Percentiles rank a stretch among this genome's conserved stretches.
phyloP scores from a whole-genome alignment of 345 rosid genomes.

The Brassica cretica region DNA sequence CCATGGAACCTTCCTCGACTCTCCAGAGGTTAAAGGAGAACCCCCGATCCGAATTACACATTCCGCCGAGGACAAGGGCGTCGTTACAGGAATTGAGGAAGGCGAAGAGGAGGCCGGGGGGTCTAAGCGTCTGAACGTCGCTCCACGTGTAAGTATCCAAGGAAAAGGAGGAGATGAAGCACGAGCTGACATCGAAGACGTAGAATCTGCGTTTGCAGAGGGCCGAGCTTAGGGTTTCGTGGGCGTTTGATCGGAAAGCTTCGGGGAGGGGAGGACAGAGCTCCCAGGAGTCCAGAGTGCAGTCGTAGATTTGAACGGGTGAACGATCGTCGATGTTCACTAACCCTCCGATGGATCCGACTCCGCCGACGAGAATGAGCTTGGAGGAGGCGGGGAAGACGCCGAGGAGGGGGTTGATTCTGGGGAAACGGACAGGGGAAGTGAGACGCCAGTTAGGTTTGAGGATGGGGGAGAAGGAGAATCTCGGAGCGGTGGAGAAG shows the following conservation, averaged over 20 bases:
- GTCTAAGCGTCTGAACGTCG: constrained; percentile 69
- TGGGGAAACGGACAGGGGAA: constrained; percentile 53
- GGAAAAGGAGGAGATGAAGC: constrained; percentile 62
- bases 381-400: constrained; percentile 36
- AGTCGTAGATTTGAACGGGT: constrained; percentile 73
- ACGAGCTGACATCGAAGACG: constrained; percentile 64
- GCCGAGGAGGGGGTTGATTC: constrained; percentile 64
- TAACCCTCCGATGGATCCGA: constrained; percentile 59
- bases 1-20: constrained; percentile 56
- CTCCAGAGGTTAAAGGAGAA: constrained; percentile 73
- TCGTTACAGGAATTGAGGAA: constrained; percentile 58
- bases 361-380: constrained; percentile 77
- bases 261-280: constrained; percentile 72
- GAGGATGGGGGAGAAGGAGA: constrained; percentile 63
- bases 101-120: constrained; percentile 65
- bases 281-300: constrained; percentile 62
- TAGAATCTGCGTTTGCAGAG: constrained; percentile 50
- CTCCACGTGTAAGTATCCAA: constrained; percentile 60
- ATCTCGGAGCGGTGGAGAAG: constrained; percentile 66
- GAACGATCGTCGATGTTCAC: constrained; percentile 76
- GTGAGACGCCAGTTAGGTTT: constrained; percentile 53
- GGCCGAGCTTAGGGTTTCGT: constrained; percentile 60
- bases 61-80: constrained; percentile 71
- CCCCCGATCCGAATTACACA: constrained; percentile 51
- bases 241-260: constrained; percentile 51